phyloP scores from a whole-genome alignment of 768 basidiomycete genomes.

The Boletus tomentosulus region DNA sequence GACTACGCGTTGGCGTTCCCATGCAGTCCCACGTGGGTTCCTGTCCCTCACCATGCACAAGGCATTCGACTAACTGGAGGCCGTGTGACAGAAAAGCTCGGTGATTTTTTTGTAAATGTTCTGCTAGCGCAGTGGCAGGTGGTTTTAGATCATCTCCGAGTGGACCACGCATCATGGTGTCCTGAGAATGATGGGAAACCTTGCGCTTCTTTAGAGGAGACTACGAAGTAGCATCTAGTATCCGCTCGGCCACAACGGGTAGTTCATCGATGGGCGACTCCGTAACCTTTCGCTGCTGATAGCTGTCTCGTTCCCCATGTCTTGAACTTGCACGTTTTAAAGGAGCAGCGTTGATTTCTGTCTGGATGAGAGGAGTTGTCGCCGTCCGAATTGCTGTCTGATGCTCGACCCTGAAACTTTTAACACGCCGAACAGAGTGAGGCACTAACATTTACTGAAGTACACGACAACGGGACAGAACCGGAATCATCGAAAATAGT shows the following conservation, averaged over 20 bases:
- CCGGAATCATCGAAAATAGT: no score
- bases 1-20: no score
- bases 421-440: no score
- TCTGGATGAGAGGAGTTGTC: conserved; percentile 13
- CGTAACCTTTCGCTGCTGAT: conserved; percentile 42
- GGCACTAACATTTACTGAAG: no score
- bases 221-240: conserved; percentile 4
- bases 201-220: conserved; percentile 46
- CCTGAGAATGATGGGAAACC: conserved; percentile 27
- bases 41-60: neutral
- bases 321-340: conserved; percentile 73
- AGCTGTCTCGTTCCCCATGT: conserved; percentile 85
- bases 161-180: conserved; percentile 65
- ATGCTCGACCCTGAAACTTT: conserved; percentile 2
- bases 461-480: no score
- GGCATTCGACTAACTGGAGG: conserved; percentile 35
- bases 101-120: conserved; percentile 33
- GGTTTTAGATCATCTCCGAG: conserved; percentile 68
- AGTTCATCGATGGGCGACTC: conserved; percentile 9
- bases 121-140: conserved; percentile 63
- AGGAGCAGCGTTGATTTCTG: conserved; percentile 16
- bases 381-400: conserved; percentile 17
- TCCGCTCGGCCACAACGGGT: conserved; percentile 13
- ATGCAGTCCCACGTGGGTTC: neutral
- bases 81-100: conserved; percentile 52